phyloP scores from a whole-genome alignment of 2,329 filamentous ascomycete species.

The Aspergillus tanneri region DNA sequence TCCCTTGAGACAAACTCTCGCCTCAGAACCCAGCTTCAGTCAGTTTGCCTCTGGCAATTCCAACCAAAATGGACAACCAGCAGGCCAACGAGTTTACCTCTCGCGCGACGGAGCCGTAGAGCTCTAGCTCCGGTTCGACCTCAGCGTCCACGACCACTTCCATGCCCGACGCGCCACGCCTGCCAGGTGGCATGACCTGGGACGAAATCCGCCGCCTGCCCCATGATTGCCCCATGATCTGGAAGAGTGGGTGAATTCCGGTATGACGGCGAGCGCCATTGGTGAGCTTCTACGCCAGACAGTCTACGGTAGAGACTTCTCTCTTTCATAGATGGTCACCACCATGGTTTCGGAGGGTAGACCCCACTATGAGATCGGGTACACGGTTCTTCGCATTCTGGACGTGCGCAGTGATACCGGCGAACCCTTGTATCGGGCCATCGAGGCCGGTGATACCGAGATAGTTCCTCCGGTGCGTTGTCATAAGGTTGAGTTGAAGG shows the following conservation, averaged over 20 bases:
- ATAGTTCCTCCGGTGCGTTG: too few species aligned
- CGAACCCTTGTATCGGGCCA: background rate
- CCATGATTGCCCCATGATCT: slow-evolving; percentile 1
- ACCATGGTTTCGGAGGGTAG: slow-evolving; percentile 6
- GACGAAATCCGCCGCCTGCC: background rate
- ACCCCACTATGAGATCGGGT: slow-evolving; percentile 15
- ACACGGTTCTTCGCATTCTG: slow-evolving; percentile 9
- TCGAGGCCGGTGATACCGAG: too few species aligned
- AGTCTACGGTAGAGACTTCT: slow-evolving; percentile 13
- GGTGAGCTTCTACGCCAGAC: slow-evolving; percentile 12
- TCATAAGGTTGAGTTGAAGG: too few species aligned
- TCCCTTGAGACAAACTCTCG: too few species aligned
- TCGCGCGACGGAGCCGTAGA: too few species aligned
- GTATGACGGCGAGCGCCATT: slow-evolving; percentile 13
- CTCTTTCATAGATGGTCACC: slow-evolving; percentile 14
- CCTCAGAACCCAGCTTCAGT: too few species aligned
- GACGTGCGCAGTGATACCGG: slow-evolving; percentile 9
- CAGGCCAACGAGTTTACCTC: too few species aligned
- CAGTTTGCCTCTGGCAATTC: too few species aligned
- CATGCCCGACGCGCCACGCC: background rate
- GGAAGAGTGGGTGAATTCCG: background rate
- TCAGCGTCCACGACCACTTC: background rate
- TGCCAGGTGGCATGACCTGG: background rate
- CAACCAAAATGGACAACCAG: too few species aligned
- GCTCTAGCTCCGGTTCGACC: too few species aligned